Conservation (phyloP, 306 rosid species). For the Dryas drummondii region DNA sequence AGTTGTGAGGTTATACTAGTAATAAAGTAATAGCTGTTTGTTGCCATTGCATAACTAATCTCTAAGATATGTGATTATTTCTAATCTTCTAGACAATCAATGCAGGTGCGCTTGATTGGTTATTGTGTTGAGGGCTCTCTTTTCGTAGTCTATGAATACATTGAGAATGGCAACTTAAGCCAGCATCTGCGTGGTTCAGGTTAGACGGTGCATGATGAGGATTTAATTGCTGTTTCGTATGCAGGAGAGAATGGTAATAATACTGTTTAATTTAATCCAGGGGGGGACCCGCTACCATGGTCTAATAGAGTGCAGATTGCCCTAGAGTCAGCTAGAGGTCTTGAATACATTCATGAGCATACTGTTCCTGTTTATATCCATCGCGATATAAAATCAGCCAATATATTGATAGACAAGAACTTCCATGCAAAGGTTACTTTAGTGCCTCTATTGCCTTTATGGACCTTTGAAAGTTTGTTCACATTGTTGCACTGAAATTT, state of each 20-base stretch:
- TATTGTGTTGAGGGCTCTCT: conserved; percentile 87
- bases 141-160: conserved; percentile 86
- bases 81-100: conserved; percentile 5
- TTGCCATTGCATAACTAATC: background rate
- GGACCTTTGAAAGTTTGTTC: conserved; percentile 22
- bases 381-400: conserved; percentile 95
- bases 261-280: conserved; percentile 37
- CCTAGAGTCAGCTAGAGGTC: conserved; percentile 96
- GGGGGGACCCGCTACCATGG: conserved; percentile 81
- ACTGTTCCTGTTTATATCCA: conserved; percentile 96
- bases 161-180: conserved; percentile 88
- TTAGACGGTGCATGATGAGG: conserved; percentile 31
- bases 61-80: background rate
- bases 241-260: conserved; percentile 11
- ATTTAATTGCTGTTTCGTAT: conserved; percentile 9
- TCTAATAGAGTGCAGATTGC: conserved; percentile 88
- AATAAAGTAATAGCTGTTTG: background rate
- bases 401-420: conserved; percentile 84
- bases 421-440: conserved; percentile 73
- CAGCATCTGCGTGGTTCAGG: conserved; percentile 92
- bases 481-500: conserved; percentile 14
- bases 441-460: conserved; percentile 5
- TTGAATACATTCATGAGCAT: conserved; percentile 96
- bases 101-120: conserved; percentile 95
- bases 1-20: background rate